Conservation (phyloP, 2,329 filamentous ascomycete genomes). For the Curvularia verruculosa region DNA sequence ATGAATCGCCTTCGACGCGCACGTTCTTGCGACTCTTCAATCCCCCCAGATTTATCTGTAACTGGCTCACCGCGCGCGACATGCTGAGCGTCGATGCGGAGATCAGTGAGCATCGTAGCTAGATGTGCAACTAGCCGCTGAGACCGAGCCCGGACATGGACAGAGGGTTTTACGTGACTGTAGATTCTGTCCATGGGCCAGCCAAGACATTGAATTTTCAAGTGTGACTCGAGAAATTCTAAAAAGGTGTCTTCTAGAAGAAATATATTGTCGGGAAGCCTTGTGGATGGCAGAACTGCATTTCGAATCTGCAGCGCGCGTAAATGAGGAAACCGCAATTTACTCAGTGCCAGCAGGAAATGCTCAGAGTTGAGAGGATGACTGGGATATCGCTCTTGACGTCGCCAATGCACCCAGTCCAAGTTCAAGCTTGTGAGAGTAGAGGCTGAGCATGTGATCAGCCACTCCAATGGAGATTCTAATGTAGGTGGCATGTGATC, state of each 20-base stretch:
- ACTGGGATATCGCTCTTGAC: slow-evolving; percentile 19
- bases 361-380: slow-evolving; percentile 13
- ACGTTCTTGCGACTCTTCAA: slow-evolving; percentile 27
- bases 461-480: slow-evolving; percentile 23
- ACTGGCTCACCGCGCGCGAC: slow-evolving; percentile 35
- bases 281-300: slow-evolving; percentile 47
- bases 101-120: slow-evolving; percentile 48
- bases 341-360: slow-evolving; percentile 38
- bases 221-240: slow-evolving; percentile 53
- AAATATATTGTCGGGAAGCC: slow-evolving; percentile 46
- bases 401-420: slow-evolving; percentile 46
- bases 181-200: slow-evolving; percentile 58
- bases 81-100: slow-evolving; percentile 51
- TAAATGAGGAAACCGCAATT: slow-evolving; percentile 52
- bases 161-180: slow-evolving; percentile 32
- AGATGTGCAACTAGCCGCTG: slow-evolving; percentile 49
- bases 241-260: slow-evolving; percentile 49
- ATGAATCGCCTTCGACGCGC: slow-evolving; percentile 50
- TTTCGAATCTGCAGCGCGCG: slow-evolving; percentile 56
- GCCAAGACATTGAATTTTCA: slow-evolving; percentile 52
- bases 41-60: slow-evolving; percentile 34
- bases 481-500: slow-evolving; percentile 7
- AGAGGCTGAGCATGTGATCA: slow-evolving; percentile 27
- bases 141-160: slow-evolving; percentile 31
- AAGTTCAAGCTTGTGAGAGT: slow-evolving; percentile 44